phyloP scores from a whole-genome alignment of 208 protist species.

The Blechomonas ayalai region DNA sequence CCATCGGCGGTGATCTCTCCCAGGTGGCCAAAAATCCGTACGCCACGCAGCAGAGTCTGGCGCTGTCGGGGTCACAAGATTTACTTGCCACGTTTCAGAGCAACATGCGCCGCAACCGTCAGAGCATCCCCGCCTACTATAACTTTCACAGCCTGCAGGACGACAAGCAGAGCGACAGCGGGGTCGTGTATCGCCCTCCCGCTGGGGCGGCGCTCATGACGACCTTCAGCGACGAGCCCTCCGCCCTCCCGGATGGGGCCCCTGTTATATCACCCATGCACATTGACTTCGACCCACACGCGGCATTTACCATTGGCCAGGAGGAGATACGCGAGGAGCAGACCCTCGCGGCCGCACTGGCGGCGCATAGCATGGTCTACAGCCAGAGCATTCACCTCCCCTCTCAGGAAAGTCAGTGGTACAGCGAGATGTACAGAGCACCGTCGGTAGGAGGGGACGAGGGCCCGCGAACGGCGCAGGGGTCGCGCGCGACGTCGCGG shows the following conservation, averaged over 20 bases:
- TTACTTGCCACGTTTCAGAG: not conserved
- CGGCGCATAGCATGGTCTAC: slow-evolving; percentile 26
- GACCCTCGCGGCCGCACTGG: slow-evolving; percentile 12
- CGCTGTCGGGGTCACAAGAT: too few relatives aligned
- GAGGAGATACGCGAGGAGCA: slow-evolving; percentile 17
- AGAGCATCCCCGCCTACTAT: slow-evolving; percentile 18
- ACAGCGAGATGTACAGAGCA: slow-evolving; percentile 11
- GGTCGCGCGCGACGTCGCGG: not conserved
- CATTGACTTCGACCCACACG: slow-evolving; percentile 31
- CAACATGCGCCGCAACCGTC: slow-evolving; percentile 3
- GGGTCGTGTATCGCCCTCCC: not conserved
- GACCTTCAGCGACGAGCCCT: not conserved
- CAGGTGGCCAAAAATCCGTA: not conserved
- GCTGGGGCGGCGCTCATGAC: not conserved
- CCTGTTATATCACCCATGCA: slow-evolving; percentile 21
- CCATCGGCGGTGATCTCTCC: too few relatives aligned
- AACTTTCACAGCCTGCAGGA: slow-evolving; percentile 31
- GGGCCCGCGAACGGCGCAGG: not conserved
- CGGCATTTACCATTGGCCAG: slow-evolving; percentile 13
- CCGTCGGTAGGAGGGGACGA: not conserved
- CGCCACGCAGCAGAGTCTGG: not conserved
- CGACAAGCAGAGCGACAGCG: slow-evolving; percentile 1
- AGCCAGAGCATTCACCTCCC: slow-evolving; percentile 30
- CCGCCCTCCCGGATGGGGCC: not conserved
- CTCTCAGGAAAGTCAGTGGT: slow-evolving; percentile 33